A percentile compares a stretch with the other conserved stretches of the same genome.
Evolutionary conservation across 768 basidiomycete genomes (phyloP).

Genomic region (Podaxis sp.): DNA sequence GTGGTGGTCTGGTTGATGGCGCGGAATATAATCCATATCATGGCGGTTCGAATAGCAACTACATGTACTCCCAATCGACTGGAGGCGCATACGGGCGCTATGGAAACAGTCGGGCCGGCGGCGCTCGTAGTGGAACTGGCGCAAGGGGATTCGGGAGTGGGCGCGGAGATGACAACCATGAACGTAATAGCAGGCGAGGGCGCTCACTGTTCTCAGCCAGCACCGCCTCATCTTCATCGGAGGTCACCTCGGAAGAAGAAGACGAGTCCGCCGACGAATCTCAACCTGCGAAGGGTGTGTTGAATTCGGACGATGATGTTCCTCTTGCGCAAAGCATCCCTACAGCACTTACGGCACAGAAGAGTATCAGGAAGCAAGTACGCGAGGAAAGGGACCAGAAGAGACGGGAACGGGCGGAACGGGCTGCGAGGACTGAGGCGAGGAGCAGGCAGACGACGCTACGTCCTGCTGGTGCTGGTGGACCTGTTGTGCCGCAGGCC

Average conservation of each 20-base stretch:
- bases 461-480: slow-evolving; percentile 28
- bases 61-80: not conserved
- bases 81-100: not conserved
- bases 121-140: slow-evolving; percentile 16
- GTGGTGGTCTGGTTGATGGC: slow-evolving; percentile 16
- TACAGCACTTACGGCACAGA: slow-evolving; percentile 77
- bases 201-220: slow-evolving; percentile 9
- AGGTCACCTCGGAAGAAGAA: slow-evolving; percentile 38
- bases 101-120: not conserved
- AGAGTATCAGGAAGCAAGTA: slow-evolving; percentile 69
- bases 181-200: slow-evolving; percentile 28
- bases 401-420: slow-evolving; percentile 40
- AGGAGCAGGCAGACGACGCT: slow-evolving; percentile 29
- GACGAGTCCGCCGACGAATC: slow-evolving; percentile 14
- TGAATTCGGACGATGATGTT: slow-evolving; percentile 59
- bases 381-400: slow-evolving; percentile 62
- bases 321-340: slow-evolving; percentile 83
- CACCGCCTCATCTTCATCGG: slow-evolving; percentile 21
- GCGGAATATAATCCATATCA: slow-evolving; percentile 9
- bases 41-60: not conserved
- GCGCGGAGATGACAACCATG: slow-evolving; percentile 33
- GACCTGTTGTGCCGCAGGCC: slow-evolving; percentile 9
- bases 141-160: slow-evolving; percentile 19
- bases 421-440: slow-evolving; percentile 19
- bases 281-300: slow-evolving; percentile 11